A percentile compares a stretch with the other conserved stretches of the same genome.
These are phyloP conservation scores for Cyclotella baltica DNA, from an alignment of 108 stramenopile genomes.

Conservation along the genomic window DNA sequence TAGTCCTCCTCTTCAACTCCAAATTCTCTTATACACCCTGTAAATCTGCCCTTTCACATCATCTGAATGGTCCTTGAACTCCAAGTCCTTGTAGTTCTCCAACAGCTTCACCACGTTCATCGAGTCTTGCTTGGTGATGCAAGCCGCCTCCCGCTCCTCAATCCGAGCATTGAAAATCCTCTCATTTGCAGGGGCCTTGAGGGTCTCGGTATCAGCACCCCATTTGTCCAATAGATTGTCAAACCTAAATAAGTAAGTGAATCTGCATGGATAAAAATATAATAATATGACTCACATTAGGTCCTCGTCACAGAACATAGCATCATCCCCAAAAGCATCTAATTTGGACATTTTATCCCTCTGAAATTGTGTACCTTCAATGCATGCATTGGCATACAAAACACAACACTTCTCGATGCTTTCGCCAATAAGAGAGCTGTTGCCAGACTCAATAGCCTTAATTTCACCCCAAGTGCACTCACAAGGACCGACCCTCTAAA, in stretches of 20 bases:
- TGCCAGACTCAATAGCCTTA: constrained; percentile 10
- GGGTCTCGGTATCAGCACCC: constrained; percentile 15
- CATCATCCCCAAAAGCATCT: constrained; percentile 14
- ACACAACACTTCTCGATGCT: neutral
- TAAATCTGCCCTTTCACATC: no score
- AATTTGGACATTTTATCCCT: constrained; percentile 9
- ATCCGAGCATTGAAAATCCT: constrained; percentile 18
- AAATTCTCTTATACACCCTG: no score
- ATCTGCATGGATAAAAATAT: neutral
- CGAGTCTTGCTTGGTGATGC: constrained; percentile 7
- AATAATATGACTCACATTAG: neutral
- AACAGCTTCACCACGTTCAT: constrained; percentile 10
- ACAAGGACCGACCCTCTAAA: neutral
- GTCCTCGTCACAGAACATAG: constrained; percentile 31
- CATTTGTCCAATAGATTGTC: constrained; percentile 25
- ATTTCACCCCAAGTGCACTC: constrained; percentile 17
- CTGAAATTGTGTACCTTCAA: neutral
- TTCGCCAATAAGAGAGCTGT: neutral
- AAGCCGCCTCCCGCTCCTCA: constrained; percentile 37
- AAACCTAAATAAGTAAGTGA: constrained; percentile 11
- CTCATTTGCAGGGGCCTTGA: neutral
- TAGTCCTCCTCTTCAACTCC: no score
- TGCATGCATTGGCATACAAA: neutral
- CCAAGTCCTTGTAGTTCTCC: constrained; percentile 31
- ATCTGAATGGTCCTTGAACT: no score